Base-by-base conservation (phyloP, 23 red algal genomes). In the Gracilaria caudata region DNA sequence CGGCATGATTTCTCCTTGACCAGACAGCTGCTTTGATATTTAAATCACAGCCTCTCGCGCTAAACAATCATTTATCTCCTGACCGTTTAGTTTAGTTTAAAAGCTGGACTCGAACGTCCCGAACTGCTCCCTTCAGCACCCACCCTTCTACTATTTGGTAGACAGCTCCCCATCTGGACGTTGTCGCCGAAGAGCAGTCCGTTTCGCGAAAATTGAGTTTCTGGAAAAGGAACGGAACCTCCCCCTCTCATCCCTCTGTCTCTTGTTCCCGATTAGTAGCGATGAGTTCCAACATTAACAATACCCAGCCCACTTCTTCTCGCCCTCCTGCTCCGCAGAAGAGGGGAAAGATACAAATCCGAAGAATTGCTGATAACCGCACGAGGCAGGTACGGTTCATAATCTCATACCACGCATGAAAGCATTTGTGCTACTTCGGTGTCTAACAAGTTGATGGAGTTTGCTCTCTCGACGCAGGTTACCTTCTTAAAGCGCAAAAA, bases 401-500 rank as follows among this genome's bases (percentile, higher is more conserved):
- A 17, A 46, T n/a, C 70, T 17, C 5, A 43, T 19, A 46, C 34
- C 1, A 23, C 25, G 13, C 3, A 17, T 30, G 60, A 41, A 41
- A 71, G 0, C 14, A 7, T 21, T 36, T 34, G 7, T 36, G 3
- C 13, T 26, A 21, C 0, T 4, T 21, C 65, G 21, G 65, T 47
- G 21, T 29, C 70, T 46, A 36, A 43, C 43, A 10, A 38, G 43
- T 6, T 72, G 13, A 7, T 46, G 21, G 29, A 49, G 21, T 30
- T 47, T 49, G 20, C 39, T 60, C 7, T 36, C 36, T 37, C 23
- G 17, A 0, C 2, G 32, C 66, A 94, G 80, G 92, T 90, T 33
- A 97, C 94, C 26, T 97, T 97, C 33, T 44, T 80, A 19, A 97
- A 97, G 58, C 70, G 94, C 35, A 92, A 92, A 86, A 92, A 92